A percentile compares a stretch with the other conserved stretches of the same genome.
These are phyloP conservation scores for Drechslerella stenobrocha DNA, from an alignment of 2,329 filamentous ascomycete genomes.

Conservation along the genomic window DNA sequence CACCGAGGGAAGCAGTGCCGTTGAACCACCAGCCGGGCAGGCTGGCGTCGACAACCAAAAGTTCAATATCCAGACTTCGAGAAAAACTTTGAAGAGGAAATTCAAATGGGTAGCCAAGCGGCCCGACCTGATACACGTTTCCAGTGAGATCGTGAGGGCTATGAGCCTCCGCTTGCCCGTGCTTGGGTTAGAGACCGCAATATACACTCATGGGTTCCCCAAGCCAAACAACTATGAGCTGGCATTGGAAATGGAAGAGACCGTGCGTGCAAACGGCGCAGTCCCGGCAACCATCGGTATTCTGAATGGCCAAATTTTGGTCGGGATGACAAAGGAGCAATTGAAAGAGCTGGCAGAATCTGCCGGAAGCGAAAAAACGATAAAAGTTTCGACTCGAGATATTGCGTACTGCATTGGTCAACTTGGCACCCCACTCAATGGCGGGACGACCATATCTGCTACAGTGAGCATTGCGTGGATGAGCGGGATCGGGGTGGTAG, in stretches of 20 bases:
- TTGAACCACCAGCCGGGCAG: no score
- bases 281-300: conserved; percentile 91
- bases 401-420: conserved; percentile 78
- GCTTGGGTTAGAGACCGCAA: conserved; percentile 91
- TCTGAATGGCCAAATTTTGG: conserved; percentile 76
- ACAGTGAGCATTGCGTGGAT: conserved; percentile 87
- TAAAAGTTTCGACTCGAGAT: conserved; percentile 86
- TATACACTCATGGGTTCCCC: conserved; percentile 90
- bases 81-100: neutral
- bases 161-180: conserved; percentile 75
- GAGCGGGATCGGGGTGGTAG: conserved; percentile 89
- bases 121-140: conserved; percentile 66
- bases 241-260: conserved; percentile 75
- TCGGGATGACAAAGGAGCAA: conserved; percentile 75
- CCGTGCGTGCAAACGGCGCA: conserved; percentile 78
- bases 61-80: no score
- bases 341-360: conserved; percentile 69
- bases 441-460: conserved; percentile 88
- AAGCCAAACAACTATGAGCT: conserved; percentile 74
- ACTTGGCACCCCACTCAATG: conserved; percentile 69
- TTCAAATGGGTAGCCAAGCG: neutral
- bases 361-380: conserved; percentile 68
- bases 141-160: conserved; percentile 80
- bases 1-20: neutral
- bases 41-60: no score